Evolutionary conservation across 2,329 filamentous ascomycete genomes (phyloP).

Genomic region (Colletotrichum cuscutae): DNA sequence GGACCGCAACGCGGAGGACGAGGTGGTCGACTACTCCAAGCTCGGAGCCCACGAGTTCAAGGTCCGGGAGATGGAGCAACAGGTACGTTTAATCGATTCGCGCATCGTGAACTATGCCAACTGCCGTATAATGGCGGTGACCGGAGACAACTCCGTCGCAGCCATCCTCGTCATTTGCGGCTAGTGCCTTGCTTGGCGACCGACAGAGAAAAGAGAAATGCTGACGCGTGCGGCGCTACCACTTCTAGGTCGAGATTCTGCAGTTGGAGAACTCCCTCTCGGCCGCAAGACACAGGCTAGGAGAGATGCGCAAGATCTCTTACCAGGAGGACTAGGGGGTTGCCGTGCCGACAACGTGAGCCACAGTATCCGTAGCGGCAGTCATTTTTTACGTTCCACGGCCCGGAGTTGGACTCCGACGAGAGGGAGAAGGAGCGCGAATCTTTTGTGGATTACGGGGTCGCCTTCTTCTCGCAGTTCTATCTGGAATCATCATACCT

Average conservation of each 20-base stretch:
- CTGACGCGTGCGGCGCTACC: slow-evolving; percentile 2
- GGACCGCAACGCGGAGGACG: slow-evolving; percentile 82
- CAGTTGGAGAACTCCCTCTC: slow-evolving; percentile 90
- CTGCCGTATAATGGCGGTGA: background rate
- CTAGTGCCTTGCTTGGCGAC: background rate
- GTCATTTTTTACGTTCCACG: background rate
- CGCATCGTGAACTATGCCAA: slow-evolving; percentile 43
- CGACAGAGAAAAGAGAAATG: background rate
- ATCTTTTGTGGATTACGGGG: background rate
- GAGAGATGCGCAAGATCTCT: slow-evolving; percentile 98
- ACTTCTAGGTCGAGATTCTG: slow-evolving; percentile 86
- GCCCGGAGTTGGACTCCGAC: background rate
- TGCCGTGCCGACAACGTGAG: background rate
- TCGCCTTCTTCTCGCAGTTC: background rate
- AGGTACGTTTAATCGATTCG: slow-evolving; percentile 67
- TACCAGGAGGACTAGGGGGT: slow-evolving; percentile 78
- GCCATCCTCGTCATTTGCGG: background rate
- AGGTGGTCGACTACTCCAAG: slow-evolving; percentile 86
- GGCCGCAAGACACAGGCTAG: slow-evolving; percentile 82
- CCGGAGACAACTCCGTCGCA: background rate
- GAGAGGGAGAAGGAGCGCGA: background rate
- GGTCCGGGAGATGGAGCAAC: slow-evolving; percentile 98
- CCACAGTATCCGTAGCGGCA: background rate
- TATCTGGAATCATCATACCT: background rate
- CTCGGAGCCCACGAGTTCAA: slow-evolving; percentile 97